These are phyloP conservation scores for Nakazawaea sp. DNA, from an alignment of 805 yeast genomes.

Conservation along the genomic window DNA sequence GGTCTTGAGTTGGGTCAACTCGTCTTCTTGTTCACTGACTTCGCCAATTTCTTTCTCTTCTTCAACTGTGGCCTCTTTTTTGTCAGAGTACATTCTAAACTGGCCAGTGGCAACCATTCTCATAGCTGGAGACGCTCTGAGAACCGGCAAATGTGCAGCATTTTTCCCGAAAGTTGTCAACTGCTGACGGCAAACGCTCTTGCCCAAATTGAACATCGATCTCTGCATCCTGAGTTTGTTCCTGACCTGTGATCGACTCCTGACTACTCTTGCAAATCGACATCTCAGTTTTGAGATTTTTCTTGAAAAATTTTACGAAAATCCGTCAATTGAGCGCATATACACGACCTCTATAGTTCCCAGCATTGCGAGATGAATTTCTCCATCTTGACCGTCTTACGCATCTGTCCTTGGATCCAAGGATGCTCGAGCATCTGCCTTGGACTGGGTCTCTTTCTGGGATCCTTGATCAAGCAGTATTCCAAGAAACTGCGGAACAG, in stretches of 20 bases:
- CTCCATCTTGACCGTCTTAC: conserved; percentile 74
- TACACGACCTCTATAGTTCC: conserved; percentile 35
- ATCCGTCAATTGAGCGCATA: too few species aligned
- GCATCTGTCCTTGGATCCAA: conserved; percentile 79
- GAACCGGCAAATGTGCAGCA: too few species aligned
- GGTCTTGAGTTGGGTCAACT: conserved; percentile 35
- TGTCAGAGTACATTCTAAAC: conserved; percentile 14
- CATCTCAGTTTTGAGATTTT: too few species aligned
- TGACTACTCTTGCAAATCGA: too few species aligned
- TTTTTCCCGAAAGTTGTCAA: neutral
- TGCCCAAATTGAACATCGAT: neutral
- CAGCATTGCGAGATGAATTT: conserved; percentile 74
- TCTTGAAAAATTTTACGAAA: too few species aligned
- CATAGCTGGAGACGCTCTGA: neutral
- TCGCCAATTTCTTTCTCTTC: conserved; percentile 15
- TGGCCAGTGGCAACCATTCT: neutral
- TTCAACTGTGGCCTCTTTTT: conserved; percentile 14
- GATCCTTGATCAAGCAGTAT: conserved; percentile 76
- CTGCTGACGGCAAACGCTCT: neutral
- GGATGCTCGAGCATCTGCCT: conserved; percentile 91
- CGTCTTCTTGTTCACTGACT: conserved; percentile 18
- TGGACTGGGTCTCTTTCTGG: conserved; percentile 81
- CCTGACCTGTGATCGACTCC: too few species aligned
- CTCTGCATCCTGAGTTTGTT: neutral
- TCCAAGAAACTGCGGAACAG: conserved; percentile 78